Evolutionary conservation across 2,329 filamentous ascomycete genomes (phyloP).

Genomic region (Stachybotrys chlorohalonatus): DNA sequence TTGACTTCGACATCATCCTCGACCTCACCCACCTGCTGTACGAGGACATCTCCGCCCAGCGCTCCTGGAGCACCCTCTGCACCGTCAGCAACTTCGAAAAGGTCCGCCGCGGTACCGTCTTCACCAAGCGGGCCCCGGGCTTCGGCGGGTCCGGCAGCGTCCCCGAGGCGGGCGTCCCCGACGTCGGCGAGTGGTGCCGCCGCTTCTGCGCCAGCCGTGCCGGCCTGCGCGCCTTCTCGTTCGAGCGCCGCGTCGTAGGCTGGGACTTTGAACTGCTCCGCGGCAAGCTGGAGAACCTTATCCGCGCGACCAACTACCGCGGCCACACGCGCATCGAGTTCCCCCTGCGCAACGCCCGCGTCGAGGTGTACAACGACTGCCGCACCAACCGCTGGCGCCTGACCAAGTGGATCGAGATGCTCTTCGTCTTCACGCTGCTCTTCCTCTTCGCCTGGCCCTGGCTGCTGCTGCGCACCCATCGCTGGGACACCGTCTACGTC

Average conservation of each 20-base stretch:
- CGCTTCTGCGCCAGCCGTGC: constrained; percentile 52
- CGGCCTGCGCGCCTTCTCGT: constrained; percentile 45
- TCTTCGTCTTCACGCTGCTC: constrained; percentile 58
- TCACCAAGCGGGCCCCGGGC: constrained; percentile 41
- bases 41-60: constrained; percentile 27
- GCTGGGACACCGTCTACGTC: constrained; percentile 54
- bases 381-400: constrained; percentile 56
- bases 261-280: constrained; percentile 49
- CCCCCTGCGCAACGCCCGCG: constrained; percentile 42
- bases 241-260: constrained; percentile 46
- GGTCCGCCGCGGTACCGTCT: constrained; percentile 54
- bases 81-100: constrained; percentile 51
- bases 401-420: constrained; percentile 51
- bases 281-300: constrained; percentile 42
- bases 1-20: constrained; percentile 51
- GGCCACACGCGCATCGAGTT: constrained; percentile 52
- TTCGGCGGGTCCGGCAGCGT: constrained; percentile 19
- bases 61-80: constrained; percentile 33
- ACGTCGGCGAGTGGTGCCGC: constrained; percentile 55
- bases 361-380: constrained; percentile 57
- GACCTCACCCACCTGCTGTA: constrained; percentile 52
- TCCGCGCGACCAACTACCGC: constrained; percentile 58
- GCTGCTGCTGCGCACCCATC: constrained; percentile 57
- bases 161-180: constrained; percentile 16
- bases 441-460: constrained; percentile 65